These are phyloP conservation scores for Asterophora parasitica DNA, from an alignment of 768 basidiomycete genomes.

Conservation along the genomic window DNA sequence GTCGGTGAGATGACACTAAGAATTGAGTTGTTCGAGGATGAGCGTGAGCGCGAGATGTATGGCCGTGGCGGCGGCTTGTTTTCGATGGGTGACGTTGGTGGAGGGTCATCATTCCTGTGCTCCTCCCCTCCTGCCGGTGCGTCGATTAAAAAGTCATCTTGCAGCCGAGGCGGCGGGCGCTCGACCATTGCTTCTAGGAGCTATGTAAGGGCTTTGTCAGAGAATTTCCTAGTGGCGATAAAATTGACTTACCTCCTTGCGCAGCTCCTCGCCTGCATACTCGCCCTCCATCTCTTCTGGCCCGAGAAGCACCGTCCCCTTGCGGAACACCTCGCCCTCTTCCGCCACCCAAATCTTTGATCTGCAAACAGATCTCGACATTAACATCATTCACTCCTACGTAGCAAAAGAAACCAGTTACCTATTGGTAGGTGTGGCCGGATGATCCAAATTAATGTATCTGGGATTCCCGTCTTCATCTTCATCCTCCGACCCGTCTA, in stretches of 20 bases:
- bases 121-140: slow-evolving; percentile 17
- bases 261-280: slow-evolving; percentile 83
- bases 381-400: slow-evolving; percentile 1
- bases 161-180: slow-evolving; percentile 71
- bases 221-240: background rate
- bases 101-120: slow-evolving; percentile 15
- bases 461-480: slow-evolving; percentile 36
- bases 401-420: slow-evolving; percentile 22
- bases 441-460: slow-evolving; percentile 30
- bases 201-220: slow-evolving; percentile 31
- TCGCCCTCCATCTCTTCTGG: slow-evolving; percentile 88
- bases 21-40: slow-evolving; percentile 40
- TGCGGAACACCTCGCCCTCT: slow-evolving; percentile 95
- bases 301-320: slow-evolving; percentile 75
- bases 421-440: slow-evolving; percentile 45
- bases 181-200: slow-evolving; percentile 84
- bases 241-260: slow-evolving; percentile 56
- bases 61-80: slow-evolving; percentile 49
- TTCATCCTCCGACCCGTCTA: slow-evolving; percentile 48
- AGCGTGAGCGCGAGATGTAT: slow-evolving; percentile 55
- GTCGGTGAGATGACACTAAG: slow-evolving; percentile 35
- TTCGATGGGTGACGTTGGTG: slow-evolving; percentile 24
- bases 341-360: slow-evolving; percentile 85
- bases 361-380: slow-evolving; percentile 27
- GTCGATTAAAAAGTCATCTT: slow-evolving; percentile 56